These are phyloP conservation scores for Ustilago loliicola DNA, from an alignment of 1,284 basidiomycete species.

Conservation along the genomic window DNA sequence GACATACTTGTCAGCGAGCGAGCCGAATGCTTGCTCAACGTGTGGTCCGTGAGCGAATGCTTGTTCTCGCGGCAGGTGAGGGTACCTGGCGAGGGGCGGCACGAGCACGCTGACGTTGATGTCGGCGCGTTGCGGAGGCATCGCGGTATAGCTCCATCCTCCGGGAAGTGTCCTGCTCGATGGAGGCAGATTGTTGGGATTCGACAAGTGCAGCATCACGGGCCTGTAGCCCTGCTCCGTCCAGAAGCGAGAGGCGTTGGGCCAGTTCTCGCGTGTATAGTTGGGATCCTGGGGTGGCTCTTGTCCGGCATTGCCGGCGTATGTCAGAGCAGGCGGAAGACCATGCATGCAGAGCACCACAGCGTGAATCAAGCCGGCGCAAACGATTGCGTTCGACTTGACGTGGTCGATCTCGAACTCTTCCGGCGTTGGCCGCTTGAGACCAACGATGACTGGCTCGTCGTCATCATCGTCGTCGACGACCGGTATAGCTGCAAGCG, in stretches of 20 bases:
- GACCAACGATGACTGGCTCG: slow-evolving; percentile 55
- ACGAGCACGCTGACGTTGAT: slow-evolving; percentile 54
- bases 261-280: slow-evolving; percentile 47
- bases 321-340: slow-evolving; percentile 51
- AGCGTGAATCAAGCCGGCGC: slow-evolving; percentile 61
- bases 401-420: slow-evolving; percentile 51
- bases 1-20: slow-evolving; percentile 55
- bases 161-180: slow-evolving; percentile 24
- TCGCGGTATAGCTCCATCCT: slow-evolving; percentile 28
- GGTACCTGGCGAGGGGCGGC: slow-evolving; percentile 32
- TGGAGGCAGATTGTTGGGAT: slow-evolving; percentile 20
- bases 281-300: slow-evolving; percentile 46
- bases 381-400: slow-evolving; percentile 57
- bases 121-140: slow-evolving; percentile 23
- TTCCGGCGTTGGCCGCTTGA: slow-evolving; percentile 25
- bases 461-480: slow-evolving; percentile 59
- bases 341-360: slow-evolving; percentile 64
- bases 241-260: slow-evolving; percentile 51
- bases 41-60: slow-evolving; percentile 9
- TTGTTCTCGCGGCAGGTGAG: slow-evolving; percentile 25
- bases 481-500: slow-evolving; percentile 2
- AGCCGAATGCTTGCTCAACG: slow-evolving; percentile 42
- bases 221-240: slow-evolving; percentile 61
- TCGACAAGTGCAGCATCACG: slow-evolving; percentile 41
- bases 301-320: slow-evolving; percentile 27